Base-by-base conservation (phyloP, 805 yeast species). In the Jamesozyma rosinii region DNA sequence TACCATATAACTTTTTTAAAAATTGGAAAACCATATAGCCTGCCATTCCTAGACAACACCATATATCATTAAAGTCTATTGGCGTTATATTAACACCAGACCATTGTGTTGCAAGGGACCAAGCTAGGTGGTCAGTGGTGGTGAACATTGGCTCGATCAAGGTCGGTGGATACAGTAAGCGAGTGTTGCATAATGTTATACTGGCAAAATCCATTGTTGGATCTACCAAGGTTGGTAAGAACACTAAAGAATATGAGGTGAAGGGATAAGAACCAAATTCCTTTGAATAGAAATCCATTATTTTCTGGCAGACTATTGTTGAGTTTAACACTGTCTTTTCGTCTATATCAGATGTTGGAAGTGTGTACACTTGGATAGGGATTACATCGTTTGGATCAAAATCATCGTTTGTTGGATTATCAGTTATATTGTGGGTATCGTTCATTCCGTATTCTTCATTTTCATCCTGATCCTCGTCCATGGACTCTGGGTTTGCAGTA, bases 231-330 rank as follows among this genome's bases (percentile, higher is more conserved):
- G 80, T 79, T 10, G 76, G 71, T 4, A 90, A 79, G 59, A 90
- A 87, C 1, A 83, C 79, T 32, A 92, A 54, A 0, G 88, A 75
- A 54, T 82, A 88, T 20, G 92, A 79, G 15, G 87, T 77, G 56
- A 86, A 90, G 0, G 98, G 97, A 49, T 79, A 94, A 0, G 97
- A 84, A 4, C 97, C 96, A 61, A 82, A 92, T 51, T 89, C 95
- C 49, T 83, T 79, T 41, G 87, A 79, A 53, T 78, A 87, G 56
- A 74, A 88, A 46, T 88, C 95, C 54, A 92, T 70, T 0, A 95
- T 95, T 53, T 76, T 79, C 51, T 78, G 78, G 5, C 89, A 67
- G 38, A 88, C 82, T 8, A 84, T 67, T 27, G 95, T 83, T 0
- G 95, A 76, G 55, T 89, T 89, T 52, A 11, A 81, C 80, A 58